These are phyloP conservation scores for Acanthamoeba polyphaga DNA, from an alignment of 208 protist species.

Conservation along the genomic window DNA sequence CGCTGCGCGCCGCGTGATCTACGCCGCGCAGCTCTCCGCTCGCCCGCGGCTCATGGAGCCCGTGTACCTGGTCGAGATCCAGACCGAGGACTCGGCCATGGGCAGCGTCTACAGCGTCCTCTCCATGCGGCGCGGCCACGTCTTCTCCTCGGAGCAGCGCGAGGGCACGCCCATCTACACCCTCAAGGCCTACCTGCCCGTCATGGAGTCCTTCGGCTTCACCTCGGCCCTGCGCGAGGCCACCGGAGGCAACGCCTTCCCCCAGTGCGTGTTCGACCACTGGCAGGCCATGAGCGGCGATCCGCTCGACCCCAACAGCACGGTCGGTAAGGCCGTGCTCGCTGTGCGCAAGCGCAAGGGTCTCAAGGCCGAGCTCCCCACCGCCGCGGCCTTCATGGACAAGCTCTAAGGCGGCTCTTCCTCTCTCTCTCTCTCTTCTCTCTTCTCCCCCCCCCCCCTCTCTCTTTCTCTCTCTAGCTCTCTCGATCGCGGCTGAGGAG, in stretches of 20 bases:
- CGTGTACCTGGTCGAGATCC: conserved; percentile 97
- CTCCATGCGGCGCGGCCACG: conserved; percentile 96
- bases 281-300: conserved; percentile 95
- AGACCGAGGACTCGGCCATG: conserved; percentile 96
- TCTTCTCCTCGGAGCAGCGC: conserved; percentile 97
- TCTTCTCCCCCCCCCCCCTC: neutral
- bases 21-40: conserved; percentile 95
- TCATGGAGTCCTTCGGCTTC: conserved; percentile 99
- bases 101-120: conserved; percentile 97
- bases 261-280: conserved; percentile 96
- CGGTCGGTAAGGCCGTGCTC: conserved; percentile 91
- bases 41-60: conserved; percentile 97
- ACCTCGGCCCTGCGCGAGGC: conserved; percentile 96
- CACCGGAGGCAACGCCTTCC: conserved; percentile 97
- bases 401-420: conserved; percentile 93
- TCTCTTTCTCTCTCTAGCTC: neutral
- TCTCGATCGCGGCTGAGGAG: neutral
- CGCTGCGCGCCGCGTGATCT: conserved; percentile 95
- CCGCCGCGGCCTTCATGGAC: conserved; percentile 95
- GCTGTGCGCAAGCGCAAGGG: conserved; percentile 97
- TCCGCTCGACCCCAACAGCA: conserved; percentile 90
- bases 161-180: conserved; percentile 97
- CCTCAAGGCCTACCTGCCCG: conserved; percentile 98
- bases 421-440: neutral
- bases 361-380: conserved; percentile 95